Percentiles rank a stretch among this genome's conserved stretches.
These are phyloP conservation scores for Pezicula neosporulosa DNA, from an alignment of 2,329 filamentous ascomycete genomes.

Conservation along the genomic window DNA sequence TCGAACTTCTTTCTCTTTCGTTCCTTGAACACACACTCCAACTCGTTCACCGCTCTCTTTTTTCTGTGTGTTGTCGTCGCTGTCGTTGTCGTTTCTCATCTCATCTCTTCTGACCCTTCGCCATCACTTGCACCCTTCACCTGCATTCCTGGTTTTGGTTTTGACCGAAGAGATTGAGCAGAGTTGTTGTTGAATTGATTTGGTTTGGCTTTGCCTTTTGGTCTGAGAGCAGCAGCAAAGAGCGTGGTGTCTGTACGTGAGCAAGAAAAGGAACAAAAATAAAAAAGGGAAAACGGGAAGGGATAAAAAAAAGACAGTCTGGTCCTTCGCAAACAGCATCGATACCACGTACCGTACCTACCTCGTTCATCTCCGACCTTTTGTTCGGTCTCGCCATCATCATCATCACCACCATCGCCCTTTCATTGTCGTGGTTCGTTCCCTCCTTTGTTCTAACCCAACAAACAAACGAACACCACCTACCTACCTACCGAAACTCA, in stretches of 20 bases:
- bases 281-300: too few species aligned
- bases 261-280: not conserved
- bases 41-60: slow-evolving; percentile 9
- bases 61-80: slow-evolving; percentile 2
- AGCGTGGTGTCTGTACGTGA: not conserved
- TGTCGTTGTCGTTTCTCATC: slow-evolving; percentile 1
- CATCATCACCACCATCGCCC: not conserved
- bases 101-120: slow-evolving; percentile 2
- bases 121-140: slow-evolving; percentile 1
- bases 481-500: slow-evolving; percentile 2
- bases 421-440: slow-evolving; percentile 12
- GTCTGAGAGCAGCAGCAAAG: not conserved
- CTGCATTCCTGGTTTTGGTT: slow-evolving; percentile 3
- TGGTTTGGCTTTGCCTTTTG: not conserved
- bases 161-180: slow-evolving; percentile 2
- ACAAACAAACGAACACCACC: not conserved
- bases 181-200: not conserved
- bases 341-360: not conserved
- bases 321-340: slow-evolving; percentile 2
- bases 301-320: too few species aligned
- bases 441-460: slow-evolving; percentile 8
- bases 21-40: slow-evolving; percentile 7
- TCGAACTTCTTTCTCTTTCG: slow-evolving; percentile 15
- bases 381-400: not conserved
- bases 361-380: too few species aligned